Conservation (phyloP, 169 alveolate species). For the Amoebophrya sp. region DNA sequence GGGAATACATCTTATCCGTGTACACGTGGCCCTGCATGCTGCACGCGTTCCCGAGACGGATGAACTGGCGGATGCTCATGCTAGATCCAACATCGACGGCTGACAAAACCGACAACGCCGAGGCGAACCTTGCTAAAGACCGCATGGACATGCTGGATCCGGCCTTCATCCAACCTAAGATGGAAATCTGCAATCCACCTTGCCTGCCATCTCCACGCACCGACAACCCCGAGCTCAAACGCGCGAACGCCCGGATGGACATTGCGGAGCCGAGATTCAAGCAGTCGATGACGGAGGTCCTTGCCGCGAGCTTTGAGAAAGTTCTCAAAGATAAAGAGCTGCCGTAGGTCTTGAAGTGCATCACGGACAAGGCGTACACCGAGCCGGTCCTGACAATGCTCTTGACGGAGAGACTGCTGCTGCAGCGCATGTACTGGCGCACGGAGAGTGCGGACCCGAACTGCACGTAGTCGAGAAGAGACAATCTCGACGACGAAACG, state of each 20-base stretch:
- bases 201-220: not conserved
- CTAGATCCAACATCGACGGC: not conserved
- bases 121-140: not conserved
- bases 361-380: conserved; percentile 16
- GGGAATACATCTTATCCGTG: not conserved
- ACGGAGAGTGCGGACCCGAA: conserved; percentile 21
- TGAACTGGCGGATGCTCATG: not conserved
- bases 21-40: not conserved
- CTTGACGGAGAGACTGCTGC: not conserved
- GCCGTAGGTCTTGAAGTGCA: not conserved
- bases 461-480: not conserved
- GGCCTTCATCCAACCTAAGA: not conserved
- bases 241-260: not conserved
- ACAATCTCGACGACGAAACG: not conserved
- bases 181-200: not conserved
- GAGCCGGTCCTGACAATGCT: not conserved
- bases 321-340: not conserved
- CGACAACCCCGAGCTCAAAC: not conserved
- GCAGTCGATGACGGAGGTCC: not conserved
- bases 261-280: not conserved
- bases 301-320: not conserved
- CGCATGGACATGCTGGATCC: not conserved
- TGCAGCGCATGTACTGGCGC: not conserved
- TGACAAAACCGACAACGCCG: not conserved
- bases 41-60: not conserved